Evolutionary conservation across 192 early-diverging fungal species (phyloP), one percentile per base, ranked within the genome.

Genomic region (Pilaira anomala): DNA sequence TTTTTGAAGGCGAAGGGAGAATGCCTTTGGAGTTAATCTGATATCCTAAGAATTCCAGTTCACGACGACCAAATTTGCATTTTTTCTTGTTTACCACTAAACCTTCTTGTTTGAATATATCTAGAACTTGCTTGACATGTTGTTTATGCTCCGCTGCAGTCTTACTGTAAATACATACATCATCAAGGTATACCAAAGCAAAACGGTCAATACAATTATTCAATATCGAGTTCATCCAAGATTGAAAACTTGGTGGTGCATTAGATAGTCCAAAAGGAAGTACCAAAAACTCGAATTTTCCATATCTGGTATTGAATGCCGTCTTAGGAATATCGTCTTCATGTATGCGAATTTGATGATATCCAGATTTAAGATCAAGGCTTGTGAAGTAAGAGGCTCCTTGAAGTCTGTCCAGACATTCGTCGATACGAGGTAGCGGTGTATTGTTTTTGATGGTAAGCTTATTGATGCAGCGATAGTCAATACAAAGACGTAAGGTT

Each of bases 381-480:
- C 72, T 80, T 1, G 65, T 52, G 24, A 83, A 81, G 0, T 61
- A 50, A 0, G 3, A 36, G 0, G 68, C 49, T 0, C 72, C 74
- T 16, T 46, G 5, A 9, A 77, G 36, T 3, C 24, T 5, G 26
- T 82, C 73, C 1, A 80, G 22, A 0, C 68, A 67, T 22, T 85
- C 77, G 16, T 70, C 60, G n/a, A 87, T 80, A 16, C 63, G 21
- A 0, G 83, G 85, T 13, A 83, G 39, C 0, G 72, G 72, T 11
- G 65, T 74, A 0, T 56, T 22, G 55, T 86, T 76, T 14, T 63
- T 67, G 0, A 73, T 62, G 0, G 80, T 84, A 0, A 77, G 24
- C 14, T 22, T 39, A 39, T 88, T 87, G 1, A 84, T 50, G 0
- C 40, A 64, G 0, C 81, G 22, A 40, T 87, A 87, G 45, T 87